Evolutionary conservation across 148 eudicot species (phyloP).

Genomic region (Spergularia marina): DNA sequence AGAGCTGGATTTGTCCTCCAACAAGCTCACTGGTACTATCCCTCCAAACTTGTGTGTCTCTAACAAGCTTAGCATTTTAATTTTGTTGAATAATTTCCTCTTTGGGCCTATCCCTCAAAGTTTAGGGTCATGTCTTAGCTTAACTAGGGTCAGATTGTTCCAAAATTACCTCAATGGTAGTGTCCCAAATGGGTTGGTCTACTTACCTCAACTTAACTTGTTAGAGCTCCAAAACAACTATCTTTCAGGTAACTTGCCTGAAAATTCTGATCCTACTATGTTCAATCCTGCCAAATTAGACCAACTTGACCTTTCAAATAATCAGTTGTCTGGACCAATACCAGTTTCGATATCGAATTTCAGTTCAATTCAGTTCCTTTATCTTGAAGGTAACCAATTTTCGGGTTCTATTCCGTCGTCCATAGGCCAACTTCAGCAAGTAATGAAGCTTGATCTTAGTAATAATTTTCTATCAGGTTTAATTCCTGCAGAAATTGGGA

Average conservation of each 20-base stretch:
- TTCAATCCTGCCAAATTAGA: conserved; percentile 46
- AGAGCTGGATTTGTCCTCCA: conserved; percentile 75
- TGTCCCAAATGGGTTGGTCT: conserved; percentile 72
- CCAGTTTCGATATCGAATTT: conserved; percentile 73
- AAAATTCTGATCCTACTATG: conserved; percentile 31
- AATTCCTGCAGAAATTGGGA: conserved; percentile 66
- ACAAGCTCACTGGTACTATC: conserved; percentile 92
- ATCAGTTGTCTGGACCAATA: conserved; percentile 60
- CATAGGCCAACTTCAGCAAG: conserved; percentile 56
- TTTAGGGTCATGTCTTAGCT: conserved; percentile 64
- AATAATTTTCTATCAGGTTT: conserved; percentile 54
- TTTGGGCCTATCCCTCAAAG: conserved; percentile 76
- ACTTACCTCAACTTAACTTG: conserved; percentile 73
- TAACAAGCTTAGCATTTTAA: conserved; percentile 51
- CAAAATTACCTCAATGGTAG: conserved; percentile 90
- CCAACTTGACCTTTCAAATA: conserved; percentile 70
- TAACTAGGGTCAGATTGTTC: conserved; percentile 73
- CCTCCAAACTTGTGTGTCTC: conserved; percentile 78
- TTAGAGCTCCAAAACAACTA: conserved; percentile 75
- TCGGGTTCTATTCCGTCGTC: conserved; percentile 73
- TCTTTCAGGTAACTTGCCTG: conserved; percentile 63
- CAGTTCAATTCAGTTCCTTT: conserved; percentile 59
- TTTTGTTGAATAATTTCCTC: conserved; percentile 69
- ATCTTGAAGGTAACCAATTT: conserved; percentile 60
- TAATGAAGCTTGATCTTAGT: conserved; percentile 59